Percentiles rank a stretch among this genome's conserved stretches.
Evolutionary conservation across 495 filamentous ascomycete genomes (phyloP).

Genomic region (Copromyces sp.): DNA sequence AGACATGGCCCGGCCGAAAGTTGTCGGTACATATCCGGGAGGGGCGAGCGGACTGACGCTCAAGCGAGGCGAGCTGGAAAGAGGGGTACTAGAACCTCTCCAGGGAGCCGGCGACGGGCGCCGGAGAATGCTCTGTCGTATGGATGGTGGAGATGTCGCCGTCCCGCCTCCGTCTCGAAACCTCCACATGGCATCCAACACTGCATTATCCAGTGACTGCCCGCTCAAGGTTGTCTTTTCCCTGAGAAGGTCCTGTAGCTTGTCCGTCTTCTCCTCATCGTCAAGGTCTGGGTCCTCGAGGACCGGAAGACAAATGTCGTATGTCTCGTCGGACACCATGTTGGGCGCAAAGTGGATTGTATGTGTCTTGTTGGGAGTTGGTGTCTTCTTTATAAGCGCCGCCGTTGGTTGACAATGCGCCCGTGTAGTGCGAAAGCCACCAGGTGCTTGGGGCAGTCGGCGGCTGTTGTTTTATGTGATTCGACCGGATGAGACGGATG

Average conservation of each 20-base stretch:
- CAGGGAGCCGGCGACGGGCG: slow-evolving; percentile 87
- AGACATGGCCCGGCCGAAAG: slow-evolving; percentile 61
- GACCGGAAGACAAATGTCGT: slow-evolving; percentile 81
- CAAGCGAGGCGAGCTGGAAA: slow-evolving; percentile 64
- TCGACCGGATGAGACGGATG: not conserved
- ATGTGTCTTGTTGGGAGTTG: not conserved
- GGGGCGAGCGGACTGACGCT: slow-evolving; percentile 72
- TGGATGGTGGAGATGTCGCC: slow-evolving; percentile 64
- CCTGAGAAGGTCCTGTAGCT: slow-evolving; percentile 74
- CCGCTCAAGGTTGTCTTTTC: slow-evolving; percentile 68
- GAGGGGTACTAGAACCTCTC: slow-evolving; percentile 70
- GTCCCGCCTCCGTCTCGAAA: slow-evolving; percentile 69
- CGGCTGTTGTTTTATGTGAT: not conserved
- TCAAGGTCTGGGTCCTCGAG: slow-evolving; percentile 73
- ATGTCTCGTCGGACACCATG: slow-evolving; percentile 89
- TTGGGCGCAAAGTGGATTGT: slow-evolving; percentile 8
- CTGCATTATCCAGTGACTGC: slow-evolving; percentile 74
- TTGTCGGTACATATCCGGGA: slow-evolving; percentile 70
- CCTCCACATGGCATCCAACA: slow-evolving; percentile 87
- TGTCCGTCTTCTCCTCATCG: slow-evolving; percentile 94
- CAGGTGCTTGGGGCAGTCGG: not conserved
- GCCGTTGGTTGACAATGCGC: slow-evolving; percentile 1
- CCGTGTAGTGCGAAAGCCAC: slow-evolving; percentile 2
- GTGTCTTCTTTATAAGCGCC: not conserved
- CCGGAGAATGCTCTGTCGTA: slow-evolving; percentile 81